Evolutionary conservation across 352 stramenopile species (phyloP).

Genomic region (Phytophthora sansomeana): DNA sequence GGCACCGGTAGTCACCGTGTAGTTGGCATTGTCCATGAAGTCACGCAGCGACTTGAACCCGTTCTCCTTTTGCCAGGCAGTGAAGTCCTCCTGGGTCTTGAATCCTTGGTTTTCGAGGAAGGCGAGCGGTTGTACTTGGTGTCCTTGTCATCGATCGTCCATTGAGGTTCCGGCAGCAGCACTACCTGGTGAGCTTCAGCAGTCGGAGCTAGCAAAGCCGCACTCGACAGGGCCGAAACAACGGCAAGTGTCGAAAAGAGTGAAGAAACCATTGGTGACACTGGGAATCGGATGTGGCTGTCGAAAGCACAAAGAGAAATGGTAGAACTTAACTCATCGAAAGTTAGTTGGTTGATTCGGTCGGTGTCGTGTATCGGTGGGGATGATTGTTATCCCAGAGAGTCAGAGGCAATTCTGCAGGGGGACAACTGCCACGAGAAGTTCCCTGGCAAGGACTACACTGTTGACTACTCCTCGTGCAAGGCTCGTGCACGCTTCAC

Average conservation of each 20-base stretch:
- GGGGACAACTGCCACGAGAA: conserved; percentile 33
- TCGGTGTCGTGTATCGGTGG: too few relatives aligned
- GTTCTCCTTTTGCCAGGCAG: conserved; percentile 40
- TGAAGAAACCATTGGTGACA: conserved; percentile 11
- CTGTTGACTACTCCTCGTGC: conserved; percentile 6
- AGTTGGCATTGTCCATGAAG: too few relatives aligned
- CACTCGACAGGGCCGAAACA: conserved; percentile 30
- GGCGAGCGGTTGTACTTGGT: conserved; percentile 49
- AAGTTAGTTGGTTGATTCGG: too few relatives aligned
- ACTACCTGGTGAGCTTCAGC: conserved; percentile 47
- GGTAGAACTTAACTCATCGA: too few relatives aligned
- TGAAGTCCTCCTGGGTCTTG: conserved; percentile 49
- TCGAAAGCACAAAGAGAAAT: too few relatives aligned
- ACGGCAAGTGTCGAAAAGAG: conserved; percentile 28
- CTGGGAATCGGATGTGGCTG: too few relatives aligned
- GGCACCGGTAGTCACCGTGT: too few relatives aligned
- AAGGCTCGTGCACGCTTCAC: background rate
- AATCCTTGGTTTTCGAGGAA: conserved; percentile 59
- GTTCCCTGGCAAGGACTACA: conserved; percentile 27
- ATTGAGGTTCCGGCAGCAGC: conserved; percentile 40
- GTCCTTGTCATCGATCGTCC: conserved; percentile 34
- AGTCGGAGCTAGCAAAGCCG: conserved; percentile 21
- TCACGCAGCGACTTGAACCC: conserved; percentile 28
- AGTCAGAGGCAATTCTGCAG: too few relatives aligned
- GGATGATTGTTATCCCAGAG: too few relatives aligned